Conservation (phyloP, 805 yeast genomes). For the Schwanniomyces yamadae region DNA sequence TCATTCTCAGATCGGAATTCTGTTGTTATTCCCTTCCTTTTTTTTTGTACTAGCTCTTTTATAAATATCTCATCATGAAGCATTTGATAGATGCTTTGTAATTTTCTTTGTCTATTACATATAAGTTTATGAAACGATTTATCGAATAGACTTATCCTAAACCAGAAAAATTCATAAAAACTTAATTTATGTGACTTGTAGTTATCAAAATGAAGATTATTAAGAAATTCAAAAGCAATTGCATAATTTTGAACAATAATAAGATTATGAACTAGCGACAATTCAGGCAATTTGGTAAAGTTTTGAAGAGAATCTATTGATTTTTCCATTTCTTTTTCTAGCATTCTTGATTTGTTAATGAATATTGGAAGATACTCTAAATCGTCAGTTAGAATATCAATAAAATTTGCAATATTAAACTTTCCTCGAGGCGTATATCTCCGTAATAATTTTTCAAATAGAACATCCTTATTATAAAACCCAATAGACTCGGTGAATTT, state of each 20-base stretch:
- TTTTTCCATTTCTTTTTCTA: not conserved
- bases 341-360: slow-evolving; percentile 3
- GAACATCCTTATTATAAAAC: slow-evolving; percentile 4
- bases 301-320: not conserved
- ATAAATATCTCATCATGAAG: slow-evolving; percentile 9
- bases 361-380: slow-evolving; percentile 15
- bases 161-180: slow-evolving; percentile 18
- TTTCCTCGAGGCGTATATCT: slow-evolving; percentile 4
- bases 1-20: not conserved
- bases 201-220: slow-evolving; percentile 3
- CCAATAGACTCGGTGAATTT: too few relatives aligned
- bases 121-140: slow-evolving; percentile 11
- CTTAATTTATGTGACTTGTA: not conserved
- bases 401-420: slow-evolving; percentile 8
- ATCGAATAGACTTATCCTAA: slow-evolving; percentile 17
- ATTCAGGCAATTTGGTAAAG: slow-evolving; percentile 6
- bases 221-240: slow-evolving; percentile 12
- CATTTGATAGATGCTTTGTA: slow-evolving; percentile 4
- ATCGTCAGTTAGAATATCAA: slow-evolving; percentile 12
- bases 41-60: slow-evolving; percentile 7
- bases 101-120: slow-evolving; percentile 7
- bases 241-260: slow-evolving; percentile 14
- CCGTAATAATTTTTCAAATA: not conserved
- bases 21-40: not conserved
- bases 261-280: slow-evolving; percentile 13